Percentiles rank a stretch among this genome's conserved stretches.
Evolutionary conservation across 805 yeast genomes (phyloP).

Genomic region (Wickerhamia fluorescens): DNA sequence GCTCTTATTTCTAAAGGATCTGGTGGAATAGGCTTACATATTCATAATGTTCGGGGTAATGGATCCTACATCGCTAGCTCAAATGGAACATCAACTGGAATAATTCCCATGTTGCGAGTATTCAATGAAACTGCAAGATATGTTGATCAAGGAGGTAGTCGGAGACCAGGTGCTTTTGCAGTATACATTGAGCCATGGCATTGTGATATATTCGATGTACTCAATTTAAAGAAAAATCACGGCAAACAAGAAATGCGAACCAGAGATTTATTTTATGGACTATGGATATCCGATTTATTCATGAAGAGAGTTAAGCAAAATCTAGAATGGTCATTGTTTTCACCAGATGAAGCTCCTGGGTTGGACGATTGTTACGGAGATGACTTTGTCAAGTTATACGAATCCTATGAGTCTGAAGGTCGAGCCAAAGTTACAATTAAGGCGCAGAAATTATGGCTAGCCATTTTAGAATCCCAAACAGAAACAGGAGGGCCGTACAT

Average conservation of each 20-base stretch:
- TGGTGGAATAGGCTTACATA: slow-evolving; percentile 91
- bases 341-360: slow-evolving; percentile 87
- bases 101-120: slow-evolving; percentile 94
- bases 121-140: slow-evolving; percentile 94
- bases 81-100: slow-evolving; percentile 86
- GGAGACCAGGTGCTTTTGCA: slow-evolving; percentile 97
- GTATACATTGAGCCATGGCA: slow-evolving; percentile 97
- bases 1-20: slow-evolving; percentile 92
- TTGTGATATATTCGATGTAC: slow-evolving; percentile 77
- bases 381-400: slow-evolving; percentile 68
- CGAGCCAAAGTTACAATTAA: slow-evolving; percentile 52
- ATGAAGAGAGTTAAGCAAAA: slow-evolving; percentile 82
- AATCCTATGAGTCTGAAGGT: slow-evolving; percentile 64
- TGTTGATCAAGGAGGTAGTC: slow-evolving; percentile 98
- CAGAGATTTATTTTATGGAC: slow-evolving; percentile 84
- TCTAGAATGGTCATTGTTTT: slow-evolving; percentile 81
- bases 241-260: slow-evolving; percentile 94
- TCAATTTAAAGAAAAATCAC: slow-evolving; percentile 85
- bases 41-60: slow-evolving; percentile 77
- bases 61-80: slow-evolving; percentile 90
- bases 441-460: slow-evolving; percentile 89
- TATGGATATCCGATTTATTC: slow-evolving; percentile 93
- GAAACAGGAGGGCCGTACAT: slow-evolving; percentile 96
- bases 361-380: slow-evolving; percentile 77
- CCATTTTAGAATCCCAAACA: slow-evolving; percentile 85